Conservation (phyloP, 345 rosid species). For the Anacardium occidentale region DNA sequence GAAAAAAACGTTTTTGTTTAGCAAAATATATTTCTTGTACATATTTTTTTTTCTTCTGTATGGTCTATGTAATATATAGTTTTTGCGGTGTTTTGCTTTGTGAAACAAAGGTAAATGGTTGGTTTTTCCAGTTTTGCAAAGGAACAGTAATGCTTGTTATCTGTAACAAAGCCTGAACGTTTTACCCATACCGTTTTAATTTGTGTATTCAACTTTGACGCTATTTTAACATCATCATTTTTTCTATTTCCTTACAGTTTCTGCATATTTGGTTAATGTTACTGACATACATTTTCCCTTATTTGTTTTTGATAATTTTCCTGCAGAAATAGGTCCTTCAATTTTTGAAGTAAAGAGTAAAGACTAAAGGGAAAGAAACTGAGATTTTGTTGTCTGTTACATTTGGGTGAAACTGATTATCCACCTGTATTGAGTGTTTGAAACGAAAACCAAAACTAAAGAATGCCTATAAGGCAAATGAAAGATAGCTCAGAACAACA, state of each 20-base stretch:
- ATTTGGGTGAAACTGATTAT: conserved; percentile 29
- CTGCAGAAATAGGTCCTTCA: conserved; percentile 19
- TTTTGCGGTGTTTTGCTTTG: conserved; percentile 15
- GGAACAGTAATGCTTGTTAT: conserved; percentile 44
- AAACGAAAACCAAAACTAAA: conserved; percentile 11
- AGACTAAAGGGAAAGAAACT: conserved; percentile 22
- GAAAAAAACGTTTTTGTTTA: not conserved
- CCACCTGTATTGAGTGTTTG: conserved; percentile 16
- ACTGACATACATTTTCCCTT: conserved; percentile 43
- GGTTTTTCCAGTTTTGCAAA: conserved; percentile 24
- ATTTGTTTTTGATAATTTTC: conserved; percentile 19
- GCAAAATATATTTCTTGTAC: not conserved
- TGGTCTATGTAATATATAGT: not conserved
- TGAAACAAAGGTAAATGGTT: conserved; percentile 33
- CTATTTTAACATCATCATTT: conserved; percentile 24
- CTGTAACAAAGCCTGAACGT: conserved; percentile 25
- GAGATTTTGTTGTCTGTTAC: conserved; percentile 25
- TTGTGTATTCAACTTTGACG: conserved; percentile 27
- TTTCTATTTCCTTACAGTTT: conserved; percentile 26
- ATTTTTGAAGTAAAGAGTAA: conserved; percentile 23
- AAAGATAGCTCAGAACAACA: conserved; percentile 79
- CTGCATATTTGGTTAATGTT: conserved; percentile 28
- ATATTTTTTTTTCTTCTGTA: not conserved
- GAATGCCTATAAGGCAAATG: conserved; percentile 88
- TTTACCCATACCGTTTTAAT: conserved; percentile 25